Percentiles rank a stretch among this genome's conserved stretches.
These are phyloP conservation scores for Leccinum sublutescens DNA, from an alignment of 768 basidiomycete species.

Conservation along the genomic window DNA sequence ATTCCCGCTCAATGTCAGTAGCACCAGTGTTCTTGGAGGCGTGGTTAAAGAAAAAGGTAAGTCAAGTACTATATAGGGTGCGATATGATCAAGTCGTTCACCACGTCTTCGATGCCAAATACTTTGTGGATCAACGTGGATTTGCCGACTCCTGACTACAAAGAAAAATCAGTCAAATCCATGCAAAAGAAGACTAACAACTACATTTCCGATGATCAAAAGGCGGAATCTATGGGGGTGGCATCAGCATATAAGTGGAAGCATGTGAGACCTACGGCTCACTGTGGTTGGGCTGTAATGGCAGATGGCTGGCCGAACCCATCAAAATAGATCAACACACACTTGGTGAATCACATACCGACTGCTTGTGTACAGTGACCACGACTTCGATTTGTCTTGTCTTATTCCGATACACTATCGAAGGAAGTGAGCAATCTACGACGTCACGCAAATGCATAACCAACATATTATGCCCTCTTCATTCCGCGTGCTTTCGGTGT, in stretches of 20 bases:
- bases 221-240: conserved; percentile 11
- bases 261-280: not conserved
- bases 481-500: not conserved
- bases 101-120: conserved; percentile 12
- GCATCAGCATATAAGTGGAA: not conserved
- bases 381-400: conserved; percentile 12
- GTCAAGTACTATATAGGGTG: not conserved
- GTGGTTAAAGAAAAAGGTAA: not conserved
- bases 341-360: not conserved
- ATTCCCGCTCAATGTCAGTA: conserved; percentile 13
- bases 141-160: conserved; percentile 18
- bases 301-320: conserved; percentile 1
- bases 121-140: conserved; percentile 1
- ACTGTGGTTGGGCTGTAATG: conserved; percentile 9
- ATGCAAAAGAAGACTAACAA: not conserved
- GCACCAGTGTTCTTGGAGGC: not conserved
- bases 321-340: not conserved
- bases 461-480: conserved; percentile 4
- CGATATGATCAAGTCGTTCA: not conserved
- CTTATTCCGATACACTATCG: conserved; percentile 15
- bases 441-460: not conserved
- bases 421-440: not conserved
- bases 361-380: not conserved
- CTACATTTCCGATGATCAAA: conserved; percentile 17
- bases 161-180: not conserved